Evolutionary conservation across 1,284 basidiomycete genomes (phyloP).

Genomic region (Sporisorium graminicola): DNA sequence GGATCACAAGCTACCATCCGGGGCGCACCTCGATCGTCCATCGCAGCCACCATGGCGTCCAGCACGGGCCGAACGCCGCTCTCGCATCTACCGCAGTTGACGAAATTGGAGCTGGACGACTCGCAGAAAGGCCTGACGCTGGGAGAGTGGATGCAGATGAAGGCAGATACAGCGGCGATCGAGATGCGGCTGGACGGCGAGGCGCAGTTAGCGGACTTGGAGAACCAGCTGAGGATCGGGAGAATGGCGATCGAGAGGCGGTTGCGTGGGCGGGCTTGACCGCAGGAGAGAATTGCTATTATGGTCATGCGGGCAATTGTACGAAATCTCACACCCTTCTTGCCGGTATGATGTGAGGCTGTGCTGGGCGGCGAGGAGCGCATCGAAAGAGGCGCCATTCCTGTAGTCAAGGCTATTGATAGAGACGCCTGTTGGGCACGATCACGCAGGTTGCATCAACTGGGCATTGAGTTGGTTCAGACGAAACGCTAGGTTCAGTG

Average conservation of each 20-base stretch:
- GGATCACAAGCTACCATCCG: slow-evolving; percentile 41
- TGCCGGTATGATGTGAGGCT: too few relatives aligned
- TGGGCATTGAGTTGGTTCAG: too few relatives aligned
- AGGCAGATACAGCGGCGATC: slow-evolving; percentile 34
- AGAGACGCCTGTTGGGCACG: too few relatives aligned
- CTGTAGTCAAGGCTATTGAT: too few relatives aligned
- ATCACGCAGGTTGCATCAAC: too few relatives aligned
- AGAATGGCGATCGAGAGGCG: slow-evolving; percentile 26
- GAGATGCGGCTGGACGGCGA: slow-evolving; percentile 46
- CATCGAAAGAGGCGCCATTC: too few relatives aligned
- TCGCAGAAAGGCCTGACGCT: slow-evolving; percentile 39
- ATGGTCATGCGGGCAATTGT: too few relatives aligned
- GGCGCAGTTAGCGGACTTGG: slow-evolving; percentile 30
- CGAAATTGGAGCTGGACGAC: slow-evolving; percentile 20
- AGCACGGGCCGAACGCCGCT: slow-evolving; percentile 16
- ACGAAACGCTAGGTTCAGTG: too few relatives aligned
- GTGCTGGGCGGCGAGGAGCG: too few relatives aligned
- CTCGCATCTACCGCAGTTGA: slow-evolving; percentile 23
- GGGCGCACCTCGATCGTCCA: slow-evolving; percentile 16
- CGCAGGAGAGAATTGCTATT: too few relatives aligned
- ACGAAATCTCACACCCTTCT: too few relatives aligned
- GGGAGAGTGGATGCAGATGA: slow-evolving; percentile 47
- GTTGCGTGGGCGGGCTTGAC: slow-evolving; percentile 17
- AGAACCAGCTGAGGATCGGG: slow-evolving; percentile 17
- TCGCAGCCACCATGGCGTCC: background rate